phyloP scores from a whole-genome alignment of 257 asterid species.

The Henckelia pumila region DNA sequence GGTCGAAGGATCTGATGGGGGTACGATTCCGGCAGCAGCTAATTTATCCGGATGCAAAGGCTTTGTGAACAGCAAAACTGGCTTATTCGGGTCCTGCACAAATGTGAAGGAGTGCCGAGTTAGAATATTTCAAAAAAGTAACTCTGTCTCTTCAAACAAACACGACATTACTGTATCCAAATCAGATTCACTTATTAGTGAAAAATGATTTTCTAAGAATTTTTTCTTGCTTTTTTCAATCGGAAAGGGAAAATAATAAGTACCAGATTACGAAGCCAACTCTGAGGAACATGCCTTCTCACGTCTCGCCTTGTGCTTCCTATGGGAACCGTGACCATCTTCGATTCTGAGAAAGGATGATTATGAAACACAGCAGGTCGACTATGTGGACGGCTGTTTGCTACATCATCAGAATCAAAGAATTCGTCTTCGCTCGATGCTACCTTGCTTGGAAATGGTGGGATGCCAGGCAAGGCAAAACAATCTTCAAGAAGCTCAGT shows the following conservation, averaged over 20 bases:
- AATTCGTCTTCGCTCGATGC: constrained; percentile 94
- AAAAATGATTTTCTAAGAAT: not conserved
- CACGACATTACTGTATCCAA: not conserved
- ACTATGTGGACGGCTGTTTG: constrained; percentile 54
- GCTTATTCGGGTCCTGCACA: constrained; percentile 79
- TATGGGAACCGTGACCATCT: constrained; percentile 48
- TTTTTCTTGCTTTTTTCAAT: not conserved
- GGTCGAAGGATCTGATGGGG: constrained; percentile 62
- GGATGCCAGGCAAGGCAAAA: constrained; percentile 75
- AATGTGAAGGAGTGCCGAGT: constrained; percentile 16
- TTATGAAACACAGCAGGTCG: constrained; percentile 45
- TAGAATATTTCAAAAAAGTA: constrained; percentile 1
- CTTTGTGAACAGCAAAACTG: constrained; percentile 70
- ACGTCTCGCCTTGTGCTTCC: constrained; percentile 54
- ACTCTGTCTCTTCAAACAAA: not conserved
- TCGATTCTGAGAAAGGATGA: constrained; percentile 52
- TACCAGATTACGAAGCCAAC: constrained; percentile 88
- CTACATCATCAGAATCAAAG: constrained; percentile 82
- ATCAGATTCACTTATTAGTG: constrained; percentile 6
- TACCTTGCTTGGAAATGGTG: constrained; percentile 78
- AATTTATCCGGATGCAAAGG: constrained; percentile 83
- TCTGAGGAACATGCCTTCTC: constrained; percentile 57
- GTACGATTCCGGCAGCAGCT: constrained; percentile 79
- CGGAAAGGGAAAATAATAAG: constrained; percentile 17
- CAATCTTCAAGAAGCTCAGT: constrained; percentile 86